Conservation (phyloP, 2,329 filamentous ascomycete genomes). For the Exophiala sp. region DNA sequence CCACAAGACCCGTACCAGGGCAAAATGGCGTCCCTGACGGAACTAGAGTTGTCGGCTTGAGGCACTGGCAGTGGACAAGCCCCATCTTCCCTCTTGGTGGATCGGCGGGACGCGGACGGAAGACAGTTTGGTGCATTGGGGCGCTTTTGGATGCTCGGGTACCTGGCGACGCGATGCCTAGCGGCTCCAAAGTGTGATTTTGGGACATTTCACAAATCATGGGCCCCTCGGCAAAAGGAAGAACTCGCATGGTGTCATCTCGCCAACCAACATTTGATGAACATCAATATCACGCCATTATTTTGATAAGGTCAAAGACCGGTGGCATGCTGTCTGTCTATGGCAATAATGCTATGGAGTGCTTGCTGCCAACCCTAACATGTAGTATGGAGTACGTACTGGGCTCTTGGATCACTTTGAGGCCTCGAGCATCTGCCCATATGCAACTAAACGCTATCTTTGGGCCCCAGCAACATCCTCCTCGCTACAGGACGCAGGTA, state of each 20-base stretch:
- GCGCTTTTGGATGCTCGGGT: constrained; percentile 9
- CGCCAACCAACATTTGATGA: neutral
- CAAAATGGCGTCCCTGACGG: constrained; percentile 13
- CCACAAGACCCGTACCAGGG: constrained; percentile 11
- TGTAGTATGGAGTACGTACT: too few species aligned
- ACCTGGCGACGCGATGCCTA: constrained; percentile 13
- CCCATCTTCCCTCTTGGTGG: neutral
- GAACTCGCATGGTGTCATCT: constrained; percentile 2
- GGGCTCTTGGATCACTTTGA: too few species aligned
- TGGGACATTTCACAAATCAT: neutral
- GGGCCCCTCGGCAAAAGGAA: too few species aligned
- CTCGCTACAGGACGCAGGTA: too few species aligned
- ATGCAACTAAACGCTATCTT: too few species aligned
- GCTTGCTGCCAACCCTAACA: neutral
- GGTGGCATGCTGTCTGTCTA: constrained; percentile 5
- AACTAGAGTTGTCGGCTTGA: constrained; percentile 16
- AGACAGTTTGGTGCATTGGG: neutral
- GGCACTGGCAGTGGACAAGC: constrained; percentile 11
- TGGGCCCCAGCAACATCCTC: too few species aligned
- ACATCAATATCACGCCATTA: constrained; percentile 2
- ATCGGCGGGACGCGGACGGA: constrained; percentile 12
- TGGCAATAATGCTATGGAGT: neutral
- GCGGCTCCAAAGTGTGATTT: neutral
- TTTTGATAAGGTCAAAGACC: neutral
- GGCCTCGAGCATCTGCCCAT: too few species aligned